These are phyloP conservation scores for Saccharomyces mikatae DNA, from an alignment of 805 yeast genomes.

Conservation along the genomic window DNA sequence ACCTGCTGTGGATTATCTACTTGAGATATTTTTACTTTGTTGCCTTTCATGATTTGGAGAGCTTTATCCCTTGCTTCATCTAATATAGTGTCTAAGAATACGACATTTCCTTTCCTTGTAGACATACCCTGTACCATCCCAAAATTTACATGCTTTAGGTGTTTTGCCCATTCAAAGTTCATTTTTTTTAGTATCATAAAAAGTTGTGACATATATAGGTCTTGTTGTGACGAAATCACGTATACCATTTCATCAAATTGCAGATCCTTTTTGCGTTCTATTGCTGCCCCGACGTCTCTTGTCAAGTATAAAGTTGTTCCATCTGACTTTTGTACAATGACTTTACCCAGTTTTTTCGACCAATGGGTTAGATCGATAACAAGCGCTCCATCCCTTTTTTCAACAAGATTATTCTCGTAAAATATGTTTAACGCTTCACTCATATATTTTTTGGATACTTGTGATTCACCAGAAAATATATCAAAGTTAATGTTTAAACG, in stretches of 20 bases:
- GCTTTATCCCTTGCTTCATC: slow-evolving; percentile 89
- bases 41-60: slow-evolving; percentile 94
- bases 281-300: slow-evolving; percentile 95
- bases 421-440: slow-evolving; percentile 53
- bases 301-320: slow-evolving; percentile 92
- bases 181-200: slow-evolving; percentile 87
- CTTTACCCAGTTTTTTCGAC: slow-evolving; percentile 89
- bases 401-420: slow-evolving; percentile 59
- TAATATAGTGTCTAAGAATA: slow-evolving; percentile 87
- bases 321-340: slow-evolving; percentile 85
- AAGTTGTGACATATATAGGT: slow-evolving; percentile 86
- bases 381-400: slow-evolving; percentile 85
- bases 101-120: slow-evolving; percentile 96
- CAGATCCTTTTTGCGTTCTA: slow-evolving; percentile 75
- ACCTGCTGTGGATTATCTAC: slow-evolving; percentile 89
- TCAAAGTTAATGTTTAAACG: slow-evolving; percentile 87
- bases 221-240: slow-evolving; percentile 95
- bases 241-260: slow-evolving; percentile 93
- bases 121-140: slow-evolving; percentile 99
- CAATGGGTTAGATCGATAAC: slow-evolving; percentile 76
- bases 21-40: slow-evolving; percentile 83
- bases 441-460: slow-evolving; percentile 71
- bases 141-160: slow-evolving; percentile 76
- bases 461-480: slow-evolving; percentile 91
- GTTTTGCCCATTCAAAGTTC: slow-evolving; percentile 82